A percentile compares a stretch with the other conserved stretches of the same genome.
phyloP scores from a whole-genome alignment of 1,284 basidiomycete species.

The Ustilago trichophora region DNA sequence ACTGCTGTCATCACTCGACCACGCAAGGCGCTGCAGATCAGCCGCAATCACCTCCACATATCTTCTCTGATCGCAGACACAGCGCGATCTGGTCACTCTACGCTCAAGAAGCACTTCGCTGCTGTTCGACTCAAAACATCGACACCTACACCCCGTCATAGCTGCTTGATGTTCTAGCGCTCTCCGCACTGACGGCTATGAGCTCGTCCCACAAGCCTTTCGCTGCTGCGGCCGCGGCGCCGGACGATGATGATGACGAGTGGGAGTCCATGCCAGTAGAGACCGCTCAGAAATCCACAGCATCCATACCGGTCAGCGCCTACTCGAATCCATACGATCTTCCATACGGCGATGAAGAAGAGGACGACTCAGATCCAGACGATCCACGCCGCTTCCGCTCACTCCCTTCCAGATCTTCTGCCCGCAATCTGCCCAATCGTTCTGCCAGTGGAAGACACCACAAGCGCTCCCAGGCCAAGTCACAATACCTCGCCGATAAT shows the following conservation, averaged over 20 bases:
- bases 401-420: conserved; percentile 22
- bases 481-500: conserved; percentile 20
- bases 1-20: too few species aligned
- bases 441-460: conserved; percentile 16
- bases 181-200: conserved; percentile 11
- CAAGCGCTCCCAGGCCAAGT: conserved; percentile 17
- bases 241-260: conserved; percentile 51
- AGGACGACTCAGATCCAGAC: conserved; percentile 44
- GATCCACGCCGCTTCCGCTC: conserved; percentile 39
- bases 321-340: conserved; percentile 38
- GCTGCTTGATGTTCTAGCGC: conserved; percentile 8
- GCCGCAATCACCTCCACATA: too few species aligned
- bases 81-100: too few species aligned
- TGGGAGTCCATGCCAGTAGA: conserved; percentile 59
- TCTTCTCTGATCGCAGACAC: too few species aligned
- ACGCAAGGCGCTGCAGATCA: too few species aligned
- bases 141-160: too few species aligned
- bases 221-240: not conserved
- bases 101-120: too few species aligned
- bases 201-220: conserved; percentile 20
- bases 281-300: not conserved
- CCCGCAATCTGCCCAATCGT: conserved; percentile 11
- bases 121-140: too few species aligned
- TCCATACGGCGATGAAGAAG: conserved; percentile 39
- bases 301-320: conserved; percentile 16